These are phyloP conservation scores for Termitomyces eurrhizus DNA, from an alignment of 768 basidiomycete species.

Conservation along the genomic window DNA sequence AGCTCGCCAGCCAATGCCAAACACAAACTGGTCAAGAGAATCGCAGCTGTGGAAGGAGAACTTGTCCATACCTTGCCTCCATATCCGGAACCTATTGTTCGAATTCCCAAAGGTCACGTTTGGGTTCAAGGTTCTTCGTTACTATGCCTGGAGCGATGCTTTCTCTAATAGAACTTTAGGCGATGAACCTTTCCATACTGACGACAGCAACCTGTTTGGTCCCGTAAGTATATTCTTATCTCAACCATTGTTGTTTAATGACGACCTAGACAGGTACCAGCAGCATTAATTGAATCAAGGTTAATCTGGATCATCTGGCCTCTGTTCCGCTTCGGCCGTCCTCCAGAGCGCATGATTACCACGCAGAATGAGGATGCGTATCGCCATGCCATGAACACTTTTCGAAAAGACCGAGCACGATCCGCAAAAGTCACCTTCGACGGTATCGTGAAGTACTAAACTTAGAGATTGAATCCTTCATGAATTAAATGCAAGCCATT, in stretches of 20 bases:
- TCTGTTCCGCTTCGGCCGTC: slow-evolving; percentile 38
- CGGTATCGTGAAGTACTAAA: slow-evolving; percentile 8
- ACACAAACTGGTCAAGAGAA: slow-evolving; percentile 59
- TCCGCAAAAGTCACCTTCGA: slow-evolving; percentile 30
- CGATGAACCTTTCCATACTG: slow-evolving; percentile 61
- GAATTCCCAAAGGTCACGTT: slow-evolving; percentile 57
- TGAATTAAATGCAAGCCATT: not conserved
- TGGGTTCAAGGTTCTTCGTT: slow-evolving; percentile 63
- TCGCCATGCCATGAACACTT: slow-evolving; percentile 30
- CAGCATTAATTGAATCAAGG: slow-evolving; percentile 48
- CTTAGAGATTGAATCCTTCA: not conserved
- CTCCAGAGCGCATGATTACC: slow-evolving; percentile 13
- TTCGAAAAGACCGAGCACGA: slow-evolving; percentile 37
- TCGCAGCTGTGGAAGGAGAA: slow-evolving; percentile 63
- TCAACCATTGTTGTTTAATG: not conserved
- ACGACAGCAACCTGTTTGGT: slow-evolving; percentile 72
- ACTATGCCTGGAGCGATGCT: not conserved
- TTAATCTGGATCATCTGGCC: slow-evolving; percentile 52
- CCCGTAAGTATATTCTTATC: slow-evolving; percentile 41
- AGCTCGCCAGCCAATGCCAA: slow-evolving; percentile 60
- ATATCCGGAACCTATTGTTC: slow-evolving; percentile 50
- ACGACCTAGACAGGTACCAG: slow-evolving; percentile 32
- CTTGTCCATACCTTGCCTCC: slow-evolving; percentile 65
- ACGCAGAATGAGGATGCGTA: slow-evolving; percentile 19
- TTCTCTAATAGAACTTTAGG: slow-evolving; percentile 31